Percentiles rank a stretch among this genome's conserved stretches.
These are phyloP conservation scores for Phlyctochytrium planicorne DNA, from an alignment of 192 early-diverging fungal species.

Conservation along the genomic window DNA sequence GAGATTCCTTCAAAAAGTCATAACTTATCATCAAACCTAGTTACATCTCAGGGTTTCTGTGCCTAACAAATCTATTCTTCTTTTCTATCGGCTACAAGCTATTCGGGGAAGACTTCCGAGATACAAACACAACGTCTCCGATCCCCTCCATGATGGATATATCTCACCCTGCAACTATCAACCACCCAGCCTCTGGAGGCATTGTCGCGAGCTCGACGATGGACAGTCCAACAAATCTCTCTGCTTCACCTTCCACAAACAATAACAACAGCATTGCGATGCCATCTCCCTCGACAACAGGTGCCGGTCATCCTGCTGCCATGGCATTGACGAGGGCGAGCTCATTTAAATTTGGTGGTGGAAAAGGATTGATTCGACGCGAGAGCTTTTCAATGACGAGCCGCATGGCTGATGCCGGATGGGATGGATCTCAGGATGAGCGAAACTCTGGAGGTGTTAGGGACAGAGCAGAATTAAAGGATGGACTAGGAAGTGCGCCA, in stretches of 20 bases:
- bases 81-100: constrained; percentile 23
- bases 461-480: too few species aligned
- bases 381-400: too few species aligned
- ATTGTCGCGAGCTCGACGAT: neutral
- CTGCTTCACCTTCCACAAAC: neutral
- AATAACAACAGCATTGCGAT: neutral
- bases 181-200: neutral
- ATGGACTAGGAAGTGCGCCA: too few species aligned
- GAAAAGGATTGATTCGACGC: neutral
- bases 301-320: neutral
- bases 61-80: constrained; percentile 29
- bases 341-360: neutral
- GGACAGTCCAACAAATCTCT: neutral
- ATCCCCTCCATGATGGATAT: constrained; percentile 1
- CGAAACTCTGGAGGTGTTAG: too few species aligned
- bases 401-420: too few species aligned
- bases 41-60: constrained; percentile 32
- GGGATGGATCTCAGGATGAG: too few species aligned
- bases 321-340: neutral
- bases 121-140: neutral
- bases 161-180: neutral
- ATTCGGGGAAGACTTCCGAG: constrained; percentile 26
- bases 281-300: neutral
- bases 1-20: constrained; percentile 9
- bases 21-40: constrained; percentile 11